A percentile compares a stretch with the other conserved stretches of the same genome.
phyloP scores from a whole-genome alignment of 371 early-diverging fungal species.

The Chytridium lagenaria region DNA sequence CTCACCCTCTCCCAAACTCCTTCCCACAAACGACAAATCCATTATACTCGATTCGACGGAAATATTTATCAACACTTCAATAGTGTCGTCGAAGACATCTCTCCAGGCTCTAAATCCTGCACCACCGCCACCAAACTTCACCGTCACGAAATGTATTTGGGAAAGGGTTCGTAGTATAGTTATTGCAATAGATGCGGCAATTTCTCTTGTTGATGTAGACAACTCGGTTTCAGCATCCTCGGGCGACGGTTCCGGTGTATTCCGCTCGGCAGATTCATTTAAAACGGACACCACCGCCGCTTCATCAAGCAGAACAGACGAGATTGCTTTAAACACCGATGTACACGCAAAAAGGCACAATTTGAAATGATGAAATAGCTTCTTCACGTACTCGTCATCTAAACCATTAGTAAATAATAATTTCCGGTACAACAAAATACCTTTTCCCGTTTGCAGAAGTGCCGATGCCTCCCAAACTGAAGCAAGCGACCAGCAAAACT shows the following conservation, averaged over 20 bases:
- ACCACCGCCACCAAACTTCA: background rate
- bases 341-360: background rate
- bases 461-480: background rate
- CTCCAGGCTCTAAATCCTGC: background rate
- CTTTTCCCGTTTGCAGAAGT: background rate
- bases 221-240: too few species aligned
- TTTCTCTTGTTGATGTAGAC: background rate
- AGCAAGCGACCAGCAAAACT: background rate
- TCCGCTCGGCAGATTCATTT: too few species aligned
- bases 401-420: background rate
- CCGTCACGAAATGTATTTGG: background rate
- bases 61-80: background rate
- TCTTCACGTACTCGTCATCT: background rate
- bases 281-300: background rate
- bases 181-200: background rate
- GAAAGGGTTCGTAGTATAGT: background rate
- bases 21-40: background rate
- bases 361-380: background rate
- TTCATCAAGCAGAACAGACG: background rate
- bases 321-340: background rate
- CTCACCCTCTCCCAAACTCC: too few species aligned
- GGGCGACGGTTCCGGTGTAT: too few species aligned
- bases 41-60: too few species aligned
- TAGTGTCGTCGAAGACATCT: background rate
- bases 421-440: background rate